Evolutionary conservation across 139 green algal species (phyloP).

Genomic region (Diplosphaera chodatii): DNA sequence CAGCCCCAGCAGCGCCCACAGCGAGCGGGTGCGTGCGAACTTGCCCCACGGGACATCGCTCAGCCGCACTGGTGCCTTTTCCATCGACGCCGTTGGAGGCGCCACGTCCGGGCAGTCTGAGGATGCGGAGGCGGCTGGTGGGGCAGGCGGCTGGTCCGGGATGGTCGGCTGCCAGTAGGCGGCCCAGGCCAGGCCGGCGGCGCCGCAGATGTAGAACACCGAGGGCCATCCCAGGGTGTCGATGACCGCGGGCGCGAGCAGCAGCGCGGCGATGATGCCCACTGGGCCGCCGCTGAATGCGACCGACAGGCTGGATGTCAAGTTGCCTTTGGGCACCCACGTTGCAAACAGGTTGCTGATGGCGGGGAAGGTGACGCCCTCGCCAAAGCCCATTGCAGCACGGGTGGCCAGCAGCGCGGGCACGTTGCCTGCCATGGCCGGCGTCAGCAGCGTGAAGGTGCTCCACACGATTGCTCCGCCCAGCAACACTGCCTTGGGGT

Average conservation of each 20-base stretch:
- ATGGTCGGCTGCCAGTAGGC: constrained; percentile 43
- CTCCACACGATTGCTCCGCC: constrained; percentile 65
- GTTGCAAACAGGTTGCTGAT: constrained; percentile 55
- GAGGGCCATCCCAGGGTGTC: constrained; percentile 37
- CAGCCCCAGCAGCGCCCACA: constrained; percentile 35
- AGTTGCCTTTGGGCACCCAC: constrained; percentile 35
- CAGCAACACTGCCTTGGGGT: constrained; percentile 53
- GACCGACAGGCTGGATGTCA: constrained; percentile 38
- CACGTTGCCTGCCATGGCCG: constrained; percentile 22
- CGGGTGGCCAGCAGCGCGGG: constrained; percentile 19
- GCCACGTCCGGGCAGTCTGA: too few relatives aligned
- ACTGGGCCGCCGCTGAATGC: constrained; percentile 44
- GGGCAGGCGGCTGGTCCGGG: constrained; percentile 4
- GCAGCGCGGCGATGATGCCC: constrained; percentile 55
- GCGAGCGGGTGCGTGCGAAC: constrained; percentile 40
- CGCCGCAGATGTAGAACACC: constrained; percentile 60
- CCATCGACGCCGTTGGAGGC: too few relatives aligned
- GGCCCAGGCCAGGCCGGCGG: constrained; percentile 56
- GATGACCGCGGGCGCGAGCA: constrained; percentile 53
- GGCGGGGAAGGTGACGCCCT: constrained; percentile 76
- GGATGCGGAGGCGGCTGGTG: too few relatives aligned
- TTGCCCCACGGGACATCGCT: constrained; percentile 45
- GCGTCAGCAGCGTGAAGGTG: constrained; percentile 71
- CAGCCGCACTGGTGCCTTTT: constrained; percentile 17
- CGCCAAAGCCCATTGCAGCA: constrained; percentile 63